These are phyloP conservation scores for Pinus albicaulis DNA, from an alignment of 75 land plant species.

Conservation along the genomic window DNA sequence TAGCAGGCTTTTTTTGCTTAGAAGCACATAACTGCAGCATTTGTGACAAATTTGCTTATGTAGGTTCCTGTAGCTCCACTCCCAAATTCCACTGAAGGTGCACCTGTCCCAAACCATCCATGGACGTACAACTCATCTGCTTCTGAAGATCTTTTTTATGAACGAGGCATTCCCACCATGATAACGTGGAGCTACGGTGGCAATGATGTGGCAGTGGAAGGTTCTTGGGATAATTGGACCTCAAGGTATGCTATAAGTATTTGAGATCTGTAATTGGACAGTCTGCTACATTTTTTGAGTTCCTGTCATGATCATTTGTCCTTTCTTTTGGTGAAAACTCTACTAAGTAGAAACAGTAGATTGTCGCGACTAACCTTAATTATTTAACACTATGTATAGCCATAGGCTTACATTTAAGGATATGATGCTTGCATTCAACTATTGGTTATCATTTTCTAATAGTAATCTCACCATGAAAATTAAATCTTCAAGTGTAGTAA, in stretches of 20 bases:
- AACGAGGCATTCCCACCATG: conserved; percentile 54
- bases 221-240: conserved; percentile 97
- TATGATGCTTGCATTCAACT: not conserved
- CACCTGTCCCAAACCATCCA: conserved; percentile 15
- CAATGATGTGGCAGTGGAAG: conserved; percentile 71
- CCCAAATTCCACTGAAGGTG: conserved; percentile 26
- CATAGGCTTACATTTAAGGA: not conserved
- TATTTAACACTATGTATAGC: not conserved
- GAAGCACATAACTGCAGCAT: not conserved
- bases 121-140: conserved; percentile 31
- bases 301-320: not conserved
- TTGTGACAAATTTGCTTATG: not conserved
- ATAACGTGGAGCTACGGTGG: conserved; percentile 89
- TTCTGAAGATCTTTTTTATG: conserved; percentile 22
- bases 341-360: not conserved
- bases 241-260: conserved; percentile 44
- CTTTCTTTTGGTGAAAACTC: not conserved
- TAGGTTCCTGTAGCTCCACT: conserved; percentile 59
- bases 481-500: not conserved
- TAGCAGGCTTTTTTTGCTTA: not conserved
- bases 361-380: not conserved
- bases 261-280: not conserved
- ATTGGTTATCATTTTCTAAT: not conserved
- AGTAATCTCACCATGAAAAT: not conserved
- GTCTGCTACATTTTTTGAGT: not conserved